Evolutionary conservation across 1,284 basidiomycete species (phyloP).

Genomic region (Rhodotorula sp.): DNA sequence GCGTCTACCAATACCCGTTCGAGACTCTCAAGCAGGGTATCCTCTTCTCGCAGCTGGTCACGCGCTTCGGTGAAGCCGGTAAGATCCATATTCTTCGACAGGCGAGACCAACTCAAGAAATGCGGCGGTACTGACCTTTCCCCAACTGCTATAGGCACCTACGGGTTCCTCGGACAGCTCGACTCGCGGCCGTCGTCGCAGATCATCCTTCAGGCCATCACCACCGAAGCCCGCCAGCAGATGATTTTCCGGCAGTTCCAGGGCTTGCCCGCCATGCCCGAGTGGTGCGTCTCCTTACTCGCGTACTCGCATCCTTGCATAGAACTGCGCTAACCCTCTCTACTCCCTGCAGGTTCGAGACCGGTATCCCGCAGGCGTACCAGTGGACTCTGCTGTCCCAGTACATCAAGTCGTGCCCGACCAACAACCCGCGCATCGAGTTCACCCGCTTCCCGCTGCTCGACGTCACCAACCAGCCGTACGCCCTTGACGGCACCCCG

Average conservation of each 20-base stretch:
- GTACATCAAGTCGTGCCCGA: conserved; percentile 62
- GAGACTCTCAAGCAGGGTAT: conserved; percentile 62
- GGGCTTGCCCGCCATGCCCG: conserved; percentile 12
- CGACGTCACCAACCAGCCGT: conserved; percentile 52
- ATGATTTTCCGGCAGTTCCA: conserved; percentile 66
- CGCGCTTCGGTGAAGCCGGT: conserved; percentile 63
- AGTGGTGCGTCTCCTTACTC: neutral
- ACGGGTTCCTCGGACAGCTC: conserved; percentile 64
- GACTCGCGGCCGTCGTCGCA: conserved; percentile 61
- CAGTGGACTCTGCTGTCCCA: conserved; percentile 62
- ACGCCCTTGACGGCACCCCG: conserved; percentile 45
- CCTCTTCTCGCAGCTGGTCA: conserved; percentile 63
- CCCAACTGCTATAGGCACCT: conserved; percentile 46
- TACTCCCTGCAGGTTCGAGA: conserved; percentile 54
- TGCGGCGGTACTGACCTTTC: no score
- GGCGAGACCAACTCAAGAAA: no score
- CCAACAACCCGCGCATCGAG: conserved; percentile 34
- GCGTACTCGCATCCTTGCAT: no score
- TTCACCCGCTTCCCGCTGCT: conserved; percentile 55
- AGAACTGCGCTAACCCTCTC: no score
- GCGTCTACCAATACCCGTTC: conserved; percentile 56
- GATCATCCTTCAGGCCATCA: conserved; percentile 61
- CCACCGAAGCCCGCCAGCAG: conserved; percentile 67
- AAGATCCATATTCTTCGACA: no score
- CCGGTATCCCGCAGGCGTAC: conserved; percentile 62